A percentile compares a stretch with the other conserved stretches of the same genome.
Conservation (phyloP, 2,329 filamentous ascomycete genomes). For the Arthrobotrys megalospora region DNA sequence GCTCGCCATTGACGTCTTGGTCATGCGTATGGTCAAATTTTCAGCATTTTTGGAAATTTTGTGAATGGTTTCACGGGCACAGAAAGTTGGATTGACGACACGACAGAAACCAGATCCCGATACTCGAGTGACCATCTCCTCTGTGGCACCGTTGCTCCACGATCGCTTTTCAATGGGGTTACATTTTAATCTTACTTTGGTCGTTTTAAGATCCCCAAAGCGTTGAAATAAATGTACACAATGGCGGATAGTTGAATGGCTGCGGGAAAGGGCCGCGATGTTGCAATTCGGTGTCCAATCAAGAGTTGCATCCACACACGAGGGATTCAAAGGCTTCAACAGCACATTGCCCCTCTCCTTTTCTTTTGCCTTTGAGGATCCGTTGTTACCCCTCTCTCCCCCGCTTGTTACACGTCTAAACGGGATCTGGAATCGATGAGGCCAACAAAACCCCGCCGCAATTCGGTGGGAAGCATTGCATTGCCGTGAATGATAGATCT, state of each 20-base stretch:
- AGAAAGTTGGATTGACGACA: constrained; percentile 24
- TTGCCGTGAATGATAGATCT: constrained; percentile 32
- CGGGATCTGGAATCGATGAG: constrained; percentile 36
- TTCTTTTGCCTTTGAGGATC: constrained; percentile 8
- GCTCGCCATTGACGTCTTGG: constrained; percentile 28
- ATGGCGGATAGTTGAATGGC: neutral
- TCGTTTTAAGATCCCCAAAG: constrained; percentile 37
- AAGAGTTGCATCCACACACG: constrained; percentile 16
- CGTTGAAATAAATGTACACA: neutral
- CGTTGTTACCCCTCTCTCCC: constrained; percentile 11
- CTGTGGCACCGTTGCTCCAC: constrained; percentile 27
- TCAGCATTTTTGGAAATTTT: constrained; percentile 22
- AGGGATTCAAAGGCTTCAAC: constrained; percentile 24
- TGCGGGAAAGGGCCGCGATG: constrained; percentile 20
- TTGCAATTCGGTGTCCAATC: constrained; percentile 21
- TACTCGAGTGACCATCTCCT: constrained; percentile 27
- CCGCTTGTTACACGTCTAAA: constrained; percentile 52
- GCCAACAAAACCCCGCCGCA: constrained; percentile 26
- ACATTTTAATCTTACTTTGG: neutral
- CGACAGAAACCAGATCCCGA: constrained; percentile 23
- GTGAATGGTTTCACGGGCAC: constrained; percentile 37
- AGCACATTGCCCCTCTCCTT: constrained; percentile 8
- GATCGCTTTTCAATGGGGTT: constrained; percentile 7
- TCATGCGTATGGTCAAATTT: constrained; percentile 29
- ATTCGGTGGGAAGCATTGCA: constrained; percentile 44